Evolutionary conservation across 2,329 filamentous ascomycete genomes (phyloP), one percentile per base, ranked within the genome.

Genomic region (Xylariales sp.): DNA sequence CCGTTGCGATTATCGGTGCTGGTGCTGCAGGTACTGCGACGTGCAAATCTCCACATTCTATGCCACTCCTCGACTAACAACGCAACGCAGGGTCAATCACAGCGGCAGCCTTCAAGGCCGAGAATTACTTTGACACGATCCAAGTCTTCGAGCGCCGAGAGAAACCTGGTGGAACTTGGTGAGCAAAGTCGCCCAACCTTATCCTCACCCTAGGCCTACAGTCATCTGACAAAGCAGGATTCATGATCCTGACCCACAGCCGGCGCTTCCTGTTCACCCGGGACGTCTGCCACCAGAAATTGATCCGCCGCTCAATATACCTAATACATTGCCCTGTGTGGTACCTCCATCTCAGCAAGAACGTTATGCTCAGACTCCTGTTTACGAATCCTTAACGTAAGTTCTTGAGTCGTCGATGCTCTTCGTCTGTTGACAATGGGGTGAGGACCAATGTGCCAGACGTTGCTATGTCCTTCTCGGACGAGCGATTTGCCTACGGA

Each of bases 401-500:
- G 68, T 46, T 15, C 5, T 11, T 16, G 6, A 8, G 4, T 19
- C 3, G 7, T n/a, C 24, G 37, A 12, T 34, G 16, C 15, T 7
- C 28, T n/a, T n/a, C n/a, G n/a, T n/a, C n/a, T n/a, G n/a, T n/a
- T n/a, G n/a, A n/a, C n/a, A 11, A 3, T 22, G 31, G 18, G 5
- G 6, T 11, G 27, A 66, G 74, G 2, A 79, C 76, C 2, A 79
- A 79, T 36, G 73, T 79, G 0, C 75, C 75, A 0, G 68, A 72
- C 28, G 70, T 77, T 24, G 73, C 72, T 16, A 78, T 78, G 74
- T 67, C 62, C 4, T 76, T 78, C 47, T 77, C 74, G 0, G 75
- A 78, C 43, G 34, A 58, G 1, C 62, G 62, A 0, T 78, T 79
- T 46, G 59, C 74, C 0, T 77, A 78, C 42, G 75, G 74, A 0